phyloP scores from a whole-genome alignment of 2,329 filamentous ascomycete genomes.

The Trichoderma atrobrunneum region DNA sequence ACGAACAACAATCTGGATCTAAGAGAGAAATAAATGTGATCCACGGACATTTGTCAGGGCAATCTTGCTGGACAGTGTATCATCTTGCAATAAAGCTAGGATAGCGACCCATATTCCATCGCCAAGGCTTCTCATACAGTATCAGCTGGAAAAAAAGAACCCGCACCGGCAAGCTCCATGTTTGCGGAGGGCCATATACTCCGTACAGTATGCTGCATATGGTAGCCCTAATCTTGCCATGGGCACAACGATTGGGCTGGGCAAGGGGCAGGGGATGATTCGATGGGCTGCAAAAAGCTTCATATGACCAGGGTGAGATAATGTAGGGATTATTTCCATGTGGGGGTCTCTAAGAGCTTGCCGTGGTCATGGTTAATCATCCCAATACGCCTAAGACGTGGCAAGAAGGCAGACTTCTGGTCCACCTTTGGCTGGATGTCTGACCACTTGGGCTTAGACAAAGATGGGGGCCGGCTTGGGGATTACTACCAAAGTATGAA shows the following conservation, averaged over 20 bases:
- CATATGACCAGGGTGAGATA: neutral
- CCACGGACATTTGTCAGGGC: neutral
- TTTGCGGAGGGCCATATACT: neutral
- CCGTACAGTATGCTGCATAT: neutral
- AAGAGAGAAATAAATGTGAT: neutral
- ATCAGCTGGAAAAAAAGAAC: neutral
- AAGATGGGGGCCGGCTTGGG: neutral
- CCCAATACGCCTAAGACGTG: neutral
- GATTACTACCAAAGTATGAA: neutral
- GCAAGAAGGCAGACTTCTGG: neutral
- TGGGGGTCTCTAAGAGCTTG: neutral
- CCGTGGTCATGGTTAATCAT: neutral
- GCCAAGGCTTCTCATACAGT: neutral
- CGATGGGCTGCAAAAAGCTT: neutral
- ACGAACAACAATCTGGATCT: neutral
- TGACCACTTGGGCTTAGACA: neutral
- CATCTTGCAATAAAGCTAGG: neutral
- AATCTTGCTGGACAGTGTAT: neutral
- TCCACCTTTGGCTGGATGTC: neutral
- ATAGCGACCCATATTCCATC: neutral
- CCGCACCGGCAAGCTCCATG: neutral
- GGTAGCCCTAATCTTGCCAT: slow-evolving; percentile 4
- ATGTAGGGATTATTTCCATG: neutral
- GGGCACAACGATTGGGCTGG: neutral
- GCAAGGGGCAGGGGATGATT: neutral